Evolutionary conservation across 768 basidiomycete genomes (phyloP).

Genomic region (Coprinopsis strossmayeri): DNA sequence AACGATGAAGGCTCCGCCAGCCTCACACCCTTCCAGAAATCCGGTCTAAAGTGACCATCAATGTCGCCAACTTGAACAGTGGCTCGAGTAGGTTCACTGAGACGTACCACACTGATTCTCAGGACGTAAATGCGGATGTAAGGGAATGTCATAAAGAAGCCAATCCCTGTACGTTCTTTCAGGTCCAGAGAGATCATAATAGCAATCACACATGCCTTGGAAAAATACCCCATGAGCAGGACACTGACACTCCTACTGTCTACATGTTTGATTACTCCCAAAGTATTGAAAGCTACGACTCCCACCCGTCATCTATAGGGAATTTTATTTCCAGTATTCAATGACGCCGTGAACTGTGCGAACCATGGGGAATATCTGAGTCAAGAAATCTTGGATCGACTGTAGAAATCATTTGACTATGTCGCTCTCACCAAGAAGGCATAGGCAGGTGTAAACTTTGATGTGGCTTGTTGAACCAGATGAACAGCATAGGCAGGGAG

Average conservation of each 20-base stretch:
- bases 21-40: no score
- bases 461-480: constrained; percentile 43
- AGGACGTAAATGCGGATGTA: constrained; percentile 45
- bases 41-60: constrained; percentile 40
- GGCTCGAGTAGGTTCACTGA: no score
- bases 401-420: no score
- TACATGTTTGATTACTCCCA: constrained; percentile 27
- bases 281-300: constrained; percentile 37
- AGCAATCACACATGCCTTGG: constrained; percentile 29
- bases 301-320: constrained; percentile 37
- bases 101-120: constrained; percentile 32
- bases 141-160: constrained; percentile 45
- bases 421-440: constrained; percentile 28
- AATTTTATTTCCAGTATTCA: neutral
- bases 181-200: neutral
- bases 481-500: constrained; percentile 42
- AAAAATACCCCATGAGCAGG: constrained; percentile 40
- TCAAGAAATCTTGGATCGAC: neutral
- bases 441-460: constrained; percentile 33
- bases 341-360: constrained; percentile 10
- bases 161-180: constrained; percentile 24
- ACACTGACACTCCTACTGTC: constrained; percentile 34
- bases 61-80: constrained; percentile 20
- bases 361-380: constrained; percentile 28
- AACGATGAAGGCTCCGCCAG: constrained; percentile 42